Evolutionary conservation across 1,139 yeast species (phyloP), one percentile per base, ranked within the genome.

Genomic region (Diutina pseudorugosa): DNA sequence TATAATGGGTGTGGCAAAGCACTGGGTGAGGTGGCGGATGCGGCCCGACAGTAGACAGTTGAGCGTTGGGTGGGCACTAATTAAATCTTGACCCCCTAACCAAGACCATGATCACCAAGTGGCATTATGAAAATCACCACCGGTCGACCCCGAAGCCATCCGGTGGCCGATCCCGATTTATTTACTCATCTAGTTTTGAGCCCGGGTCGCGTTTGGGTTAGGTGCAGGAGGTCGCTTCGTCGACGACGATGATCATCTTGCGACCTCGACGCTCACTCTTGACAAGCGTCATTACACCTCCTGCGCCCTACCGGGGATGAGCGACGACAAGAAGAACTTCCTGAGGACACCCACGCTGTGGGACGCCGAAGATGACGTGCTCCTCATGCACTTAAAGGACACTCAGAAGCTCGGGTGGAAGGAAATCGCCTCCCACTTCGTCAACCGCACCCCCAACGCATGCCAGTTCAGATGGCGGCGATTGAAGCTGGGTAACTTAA

Each of bases 391-490:
- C 63, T 69, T 84, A 60, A 83, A 84, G 62, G 91, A 84, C 64
- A 78, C 76, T 54, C 85, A 80, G 62, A 82, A 82, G 61, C 69
- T 83, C 56, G 90, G 90, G 0, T 83, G 91, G 91, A 82, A 83
- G 65, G 89, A 83, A 58, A 83, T 84, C 52, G 83, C 89, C 11
- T 73, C 79, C 53, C 80, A 83, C 60, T 84, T 83, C 65, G 73
- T 72, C 52, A 80, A 81, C 63, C 70, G 91, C 65, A 84, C 90
- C 1, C 86, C 89, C 44, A 84, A 84, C 61, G 90, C 90, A 3
- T 84, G 90, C 59, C 91, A 84, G 65, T 84, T 84, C 60, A 73
- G 91, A 61, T 84, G 91, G 91, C 75, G 91, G 65, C 66, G 91
- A 55, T 71, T 85, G 55, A 79, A 80, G 64, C 75, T 80, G 12